Percentiles rank a stretch among this genome's conserved stretches.
phyloP scores from a whole-genome alignment of 345 rosid genomes.

The Camelina laxa region DNA sequence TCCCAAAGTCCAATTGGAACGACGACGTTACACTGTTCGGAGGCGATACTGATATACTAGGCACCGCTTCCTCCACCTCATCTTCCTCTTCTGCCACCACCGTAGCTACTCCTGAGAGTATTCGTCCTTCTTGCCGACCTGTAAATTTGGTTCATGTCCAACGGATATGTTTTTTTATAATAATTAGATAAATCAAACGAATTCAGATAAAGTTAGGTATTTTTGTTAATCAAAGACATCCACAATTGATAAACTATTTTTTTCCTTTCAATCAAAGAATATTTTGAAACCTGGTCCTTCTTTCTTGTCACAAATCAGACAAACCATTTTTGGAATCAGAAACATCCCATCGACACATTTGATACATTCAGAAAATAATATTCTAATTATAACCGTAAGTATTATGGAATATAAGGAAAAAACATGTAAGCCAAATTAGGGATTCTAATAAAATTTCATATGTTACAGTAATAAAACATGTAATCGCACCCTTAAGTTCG shows the following conservation, averaged over 20 bases:
- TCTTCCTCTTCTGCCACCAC: conserved; percentile 38
- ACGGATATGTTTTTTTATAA: too few species aligned
- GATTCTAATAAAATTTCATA: neutral
- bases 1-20: conserved; percentile 81
- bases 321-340: conserved; percentile 13
- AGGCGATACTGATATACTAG: conserved; percentile 67
- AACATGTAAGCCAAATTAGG: conserved; percentile 23
- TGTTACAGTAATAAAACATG: neutral
- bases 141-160: conserved; percentile 31
- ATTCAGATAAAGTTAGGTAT: neutral
- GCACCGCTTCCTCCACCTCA: conserved; percentile 57
- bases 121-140: conserved; percentile 47
- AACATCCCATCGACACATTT: conserved; percentile 18
- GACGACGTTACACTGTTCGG: conserved; percentile 87
- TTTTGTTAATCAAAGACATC: neutral
- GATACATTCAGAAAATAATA: neutral
- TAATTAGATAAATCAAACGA: neutral
- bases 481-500: neutral
- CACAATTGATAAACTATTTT: neutral
- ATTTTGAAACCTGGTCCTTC: conserved; percentile 12
- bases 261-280: neutral
- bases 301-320: conserved; percentile 41
- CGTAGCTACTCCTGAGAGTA: conserved; percentile 56
- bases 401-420: neutral
- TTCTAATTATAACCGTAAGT: neutral